Evolutionary conservation across 768 basidiomycete species (phyloP).

Genomic region (Ramaria rubella): DNA sequence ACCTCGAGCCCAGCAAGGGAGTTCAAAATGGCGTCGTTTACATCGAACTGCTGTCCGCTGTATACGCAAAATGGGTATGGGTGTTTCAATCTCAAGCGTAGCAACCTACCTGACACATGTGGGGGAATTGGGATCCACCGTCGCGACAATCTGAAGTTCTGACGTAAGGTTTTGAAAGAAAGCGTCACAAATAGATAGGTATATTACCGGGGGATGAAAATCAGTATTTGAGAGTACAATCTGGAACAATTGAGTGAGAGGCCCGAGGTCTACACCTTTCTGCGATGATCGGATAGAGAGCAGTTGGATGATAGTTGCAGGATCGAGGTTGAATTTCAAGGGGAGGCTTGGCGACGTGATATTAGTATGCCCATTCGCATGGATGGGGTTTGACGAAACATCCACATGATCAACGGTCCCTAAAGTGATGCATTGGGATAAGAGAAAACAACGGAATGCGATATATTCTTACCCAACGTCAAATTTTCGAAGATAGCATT

Average conservation of each 20-base stretch:
- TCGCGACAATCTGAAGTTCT: conserved; percentile 40
- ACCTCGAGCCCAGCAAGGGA: conserved; percentile 54
- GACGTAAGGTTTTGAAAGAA: background rate
- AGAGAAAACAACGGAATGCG: background rate
- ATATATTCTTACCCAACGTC: conserved; percentile 35
- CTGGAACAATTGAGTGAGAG: conserved; percentile 48
- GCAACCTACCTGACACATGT: conserved; percentile 50
- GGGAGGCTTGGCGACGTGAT: conserved; percentile 52
- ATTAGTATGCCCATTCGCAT: conserved; percentile 50
- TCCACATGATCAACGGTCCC: conserved; percentile 47
- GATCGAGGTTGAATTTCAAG: conserved; percentile 59
- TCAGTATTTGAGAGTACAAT: conserved; percentile 44
- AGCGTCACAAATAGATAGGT: background rate
- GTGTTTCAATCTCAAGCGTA: background rate
- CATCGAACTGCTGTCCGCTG: conserved; percentile 63
- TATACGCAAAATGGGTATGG: too few relatives aligned
- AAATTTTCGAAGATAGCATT: conserved; percentile 50
- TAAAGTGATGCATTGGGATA: background rate
- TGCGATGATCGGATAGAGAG: conserved; percentile 43
- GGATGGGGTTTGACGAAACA: conserved; percentile 49
- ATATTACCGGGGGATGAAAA: conserved; percentile 44
- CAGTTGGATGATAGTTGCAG: conserved; percentile 52
- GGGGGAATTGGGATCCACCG: conserved; percentile 44
- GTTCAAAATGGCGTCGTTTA: conserved; percentile 53
- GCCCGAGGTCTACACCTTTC: conserved; percentile 56